Evolutionary conservation across 345 rosid genomes (phyloP).

Genomic region (Microcos paniculata): DNA sequence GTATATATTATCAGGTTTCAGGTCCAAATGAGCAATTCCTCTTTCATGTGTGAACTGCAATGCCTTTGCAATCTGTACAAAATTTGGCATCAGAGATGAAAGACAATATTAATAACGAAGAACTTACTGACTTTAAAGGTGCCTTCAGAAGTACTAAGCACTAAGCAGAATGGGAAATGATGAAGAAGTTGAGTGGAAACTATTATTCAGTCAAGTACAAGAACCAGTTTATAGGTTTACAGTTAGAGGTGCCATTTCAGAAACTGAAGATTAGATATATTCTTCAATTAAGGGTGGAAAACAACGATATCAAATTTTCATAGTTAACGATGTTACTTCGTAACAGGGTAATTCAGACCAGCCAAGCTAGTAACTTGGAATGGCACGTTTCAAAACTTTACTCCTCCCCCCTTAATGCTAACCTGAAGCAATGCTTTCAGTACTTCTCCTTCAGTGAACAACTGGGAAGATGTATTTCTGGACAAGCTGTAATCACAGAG

Average conservation of each 20-base stretch:
- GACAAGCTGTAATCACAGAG: constrained; percentile 88
- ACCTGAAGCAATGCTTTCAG: constrained; percentile 76
- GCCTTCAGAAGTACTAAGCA: neutral
- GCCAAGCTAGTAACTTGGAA: neutral
- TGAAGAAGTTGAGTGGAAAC: neutral
- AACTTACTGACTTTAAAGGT: neutral
- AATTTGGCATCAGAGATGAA: constrained; percentile 12
- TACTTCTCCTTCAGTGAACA: constrained; percentile 57
- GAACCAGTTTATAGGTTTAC: neutral
- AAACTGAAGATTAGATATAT: neutral
- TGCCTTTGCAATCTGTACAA: constrained; percentile 81
- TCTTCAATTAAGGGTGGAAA: neutral
- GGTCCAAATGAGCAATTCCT: constrained; percentile 94
- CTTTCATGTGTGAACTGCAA: constrained; percentile 68
- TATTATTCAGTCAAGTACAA: neutral
- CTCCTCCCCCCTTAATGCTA: constrained; percentile 2
- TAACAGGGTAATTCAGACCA: neutral
- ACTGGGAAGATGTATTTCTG: constrained; percentile 34
- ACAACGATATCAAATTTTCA: neutral
- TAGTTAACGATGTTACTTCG: neutral
- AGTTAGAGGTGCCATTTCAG: neutral
- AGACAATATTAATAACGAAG: neutral
- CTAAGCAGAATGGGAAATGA: neutral
- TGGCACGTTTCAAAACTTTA: neutral
- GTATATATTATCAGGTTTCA: constrained; percentile 96